Evolutionary conservation across 805 yeast genomes (phyloP).

Genomic region (Kazachstania africana): DNA sequence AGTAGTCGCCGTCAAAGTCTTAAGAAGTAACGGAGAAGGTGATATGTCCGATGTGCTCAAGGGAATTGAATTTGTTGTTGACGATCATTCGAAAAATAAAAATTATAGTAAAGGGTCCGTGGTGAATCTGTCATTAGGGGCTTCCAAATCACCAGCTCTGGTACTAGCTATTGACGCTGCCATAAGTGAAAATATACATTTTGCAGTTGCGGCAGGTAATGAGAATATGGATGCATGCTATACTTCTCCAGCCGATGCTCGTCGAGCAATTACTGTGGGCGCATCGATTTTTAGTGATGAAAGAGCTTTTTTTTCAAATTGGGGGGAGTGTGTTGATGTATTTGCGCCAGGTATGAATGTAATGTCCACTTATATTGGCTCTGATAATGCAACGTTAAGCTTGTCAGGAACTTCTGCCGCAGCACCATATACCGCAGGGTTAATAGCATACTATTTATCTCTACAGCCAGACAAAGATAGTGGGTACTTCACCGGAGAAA

Average conservation of each 20-base stretch:
- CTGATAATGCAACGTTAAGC: constrained; percentile 60
- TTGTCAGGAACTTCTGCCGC: constrained; percentile 98
- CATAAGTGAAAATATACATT: constrained; percentile 71
- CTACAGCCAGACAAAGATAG: constrained; percentile 67
- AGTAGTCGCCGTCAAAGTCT: constrained; percentile 70
- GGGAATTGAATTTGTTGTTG: constrained; percentile 76
- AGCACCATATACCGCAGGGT: constrained; percentile 88
- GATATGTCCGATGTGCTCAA: constrained; percentile 69
- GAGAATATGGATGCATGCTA: constrained; percentile 86
- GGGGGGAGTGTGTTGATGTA: constrained; percentile 88
- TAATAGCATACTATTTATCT: constrained; percentile 77
- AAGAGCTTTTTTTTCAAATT: constrained; percentile 92
- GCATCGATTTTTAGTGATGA: constrained; percentile 79
- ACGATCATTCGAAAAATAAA: constrained; percentile 43
- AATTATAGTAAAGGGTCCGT: constrained; percentile 59
- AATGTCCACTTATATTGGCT: constrained; percentile 71
- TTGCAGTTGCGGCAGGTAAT: constrained; percentile 95
- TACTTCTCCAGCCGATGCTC: constrained; percentile 81
- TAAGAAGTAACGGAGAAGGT: constrained; percentile 72
- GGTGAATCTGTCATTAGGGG: constrained; percentile 88
- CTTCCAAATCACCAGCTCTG: constrained; percentile 77
- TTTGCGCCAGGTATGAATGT: constrained; percentile 93
- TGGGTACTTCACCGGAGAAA: constrained; percentile 41
- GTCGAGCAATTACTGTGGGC: constrained; percentile 81
- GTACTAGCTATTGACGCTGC: constrained; percentile 83